phyloP scores from a whole-genome alignment of 495 filamentous ascomycete species.

The Podospora didyma region DNA sequence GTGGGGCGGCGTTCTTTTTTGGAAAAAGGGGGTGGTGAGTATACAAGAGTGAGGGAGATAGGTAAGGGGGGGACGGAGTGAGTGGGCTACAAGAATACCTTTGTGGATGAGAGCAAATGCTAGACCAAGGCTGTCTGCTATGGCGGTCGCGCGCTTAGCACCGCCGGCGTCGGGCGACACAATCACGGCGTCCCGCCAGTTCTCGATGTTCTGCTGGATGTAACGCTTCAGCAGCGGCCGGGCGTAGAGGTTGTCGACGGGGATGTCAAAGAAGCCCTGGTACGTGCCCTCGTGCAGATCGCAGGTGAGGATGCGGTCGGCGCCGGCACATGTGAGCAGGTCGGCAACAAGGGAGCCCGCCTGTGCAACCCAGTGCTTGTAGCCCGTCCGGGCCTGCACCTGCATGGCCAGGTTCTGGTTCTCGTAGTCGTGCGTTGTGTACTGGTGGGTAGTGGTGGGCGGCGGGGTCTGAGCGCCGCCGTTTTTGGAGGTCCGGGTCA shows the following conservation, averaged over 20 bases:
- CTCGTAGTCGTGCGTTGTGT: constrained; percentile 56
- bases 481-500: constrained; percentile 20
- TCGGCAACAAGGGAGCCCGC: constrained; percentile 92
- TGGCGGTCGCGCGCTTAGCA: constrained; percentile 94
- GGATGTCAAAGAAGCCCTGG: constrained; percentile 97
- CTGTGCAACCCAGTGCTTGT: constrained; percentile 97
- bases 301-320: constrained; percentile 95
- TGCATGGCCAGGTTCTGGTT: constrained; percentile 46
- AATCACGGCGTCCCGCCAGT: constrained; percentile 83
- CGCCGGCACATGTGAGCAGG: constrained; percentile 88
- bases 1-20: constrained; percentile 91
- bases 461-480: background rate
- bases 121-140: constrained; percentile 88
- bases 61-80: constrained; percentile 31
- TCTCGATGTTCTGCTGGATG: constrained; percentile 82
- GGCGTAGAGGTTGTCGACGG: constrained; percentile 94
- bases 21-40: constrained; percentile 9
- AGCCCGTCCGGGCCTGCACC: constrained; percentile 80
- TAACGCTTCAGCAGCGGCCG: constrained; percentile 83
- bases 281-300: constrained; percentile 73
- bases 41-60: constrained; percentile 21
- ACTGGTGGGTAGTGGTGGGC: constrained; percentile 12
- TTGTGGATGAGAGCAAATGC: constrained; percentile 98
- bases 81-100: too few relatives aligned
- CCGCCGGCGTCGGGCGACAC: constrained; percentile 98